phyloP scores from a whole-genome alignment of 1,284 basidiomycete genomes.

The Leccinum fallax region DNA sequence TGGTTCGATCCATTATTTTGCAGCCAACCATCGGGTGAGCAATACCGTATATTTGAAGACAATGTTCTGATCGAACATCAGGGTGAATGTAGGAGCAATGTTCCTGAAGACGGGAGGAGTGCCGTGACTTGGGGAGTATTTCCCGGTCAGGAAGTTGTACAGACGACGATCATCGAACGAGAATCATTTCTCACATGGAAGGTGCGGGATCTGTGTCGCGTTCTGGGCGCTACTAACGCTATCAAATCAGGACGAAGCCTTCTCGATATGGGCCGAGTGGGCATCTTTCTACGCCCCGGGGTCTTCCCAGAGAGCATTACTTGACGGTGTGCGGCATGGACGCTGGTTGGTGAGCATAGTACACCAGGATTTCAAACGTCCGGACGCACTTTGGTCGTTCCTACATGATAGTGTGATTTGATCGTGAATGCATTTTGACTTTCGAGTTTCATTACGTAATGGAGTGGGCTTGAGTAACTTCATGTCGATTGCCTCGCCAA shows the following conservation, averaged over 20 bases:
- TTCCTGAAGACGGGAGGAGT: conserved; percentile 80
- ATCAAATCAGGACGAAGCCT: conserved; percentile 84
- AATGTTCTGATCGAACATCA: conserved; percentile 32
- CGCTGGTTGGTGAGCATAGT: conserved; percentile 94
- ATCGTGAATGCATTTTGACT: background rate
- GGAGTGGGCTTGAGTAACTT: background rate
- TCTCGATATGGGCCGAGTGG: conserved; percentile 97
- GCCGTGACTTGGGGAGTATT: conserved; percentile 99
- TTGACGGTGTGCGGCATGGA: conserved; percentile 72
- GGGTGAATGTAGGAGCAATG: conserved; percentile 85
- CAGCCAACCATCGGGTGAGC: conserved; percentile 75
- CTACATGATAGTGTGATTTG: conserved; percentile 47
- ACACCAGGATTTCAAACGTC: conserved; percentile 91
- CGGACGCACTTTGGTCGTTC: conserved; percentile 86
- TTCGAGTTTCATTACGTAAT: background rate
- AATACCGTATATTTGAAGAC: background rate
- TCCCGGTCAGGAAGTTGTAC: conserved; percentile 93
- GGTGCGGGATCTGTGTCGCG: conserved; percentile 45
- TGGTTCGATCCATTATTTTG: conserved; percentile 84
- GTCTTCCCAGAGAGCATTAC: conserved; percentile 71
- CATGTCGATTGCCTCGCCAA: conserved; percentile 66
- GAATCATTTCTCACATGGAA: conserved; percentile 94
- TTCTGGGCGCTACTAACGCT: background rate
- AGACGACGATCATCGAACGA: conserved; percentile 96
- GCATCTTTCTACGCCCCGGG: conserved; percentile 80